A percentile compares a stretch with the other conserved stretches of the same genome.
These are phyloP conservation scores for Salinomyces thailandicus DNA, from an alignment of 2,329 filamentous ascomycete species.

Conservation along the genomic window DNA sequence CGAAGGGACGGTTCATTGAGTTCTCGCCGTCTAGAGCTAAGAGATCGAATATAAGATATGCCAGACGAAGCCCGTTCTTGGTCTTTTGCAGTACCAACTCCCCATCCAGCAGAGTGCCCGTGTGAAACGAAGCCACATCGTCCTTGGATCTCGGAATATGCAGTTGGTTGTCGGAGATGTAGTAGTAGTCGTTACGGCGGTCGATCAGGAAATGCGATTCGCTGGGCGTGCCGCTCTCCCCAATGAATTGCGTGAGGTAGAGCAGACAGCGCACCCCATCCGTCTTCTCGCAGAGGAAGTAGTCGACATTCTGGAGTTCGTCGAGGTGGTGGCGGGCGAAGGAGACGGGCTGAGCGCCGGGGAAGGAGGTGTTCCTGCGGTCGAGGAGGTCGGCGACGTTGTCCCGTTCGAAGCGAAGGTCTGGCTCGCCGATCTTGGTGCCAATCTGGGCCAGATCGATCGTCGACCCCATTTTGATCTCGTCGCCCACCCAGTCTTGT, in stretches of 20 bases:
- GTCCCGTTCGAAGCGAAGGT: constrained; percentile 19
- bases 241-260: constrained; percentile 60
- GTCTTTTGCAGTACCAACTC: constrained; percentile 75
- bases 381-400: constrained; percentile 49
- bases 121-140: constrained; percentile 56
- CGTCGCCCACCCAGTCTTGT: background rate
- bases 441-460: constrained; percentile 19
- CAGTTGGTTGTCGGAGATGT: constrained; percentile 55
- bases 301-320: constrained; percentile 75
- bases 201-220: constrained; percentile 91
- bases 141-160: constrained; percentile 57
- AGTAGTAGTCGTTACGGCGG: constrained; percentile 96
- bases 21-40: constrained; percentile 67
- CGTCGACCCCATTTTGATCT: constrained; percentile 14
- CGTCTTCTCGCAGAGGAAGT: constrained; percentile 97
- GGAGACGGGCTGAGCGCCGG: constrained; percentile 87
- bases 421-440: constrained; percentile 13
- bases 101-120: constrained; percentile 75
- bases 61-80: constrained; percentile 56
- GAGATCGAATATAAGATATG: constrained; percentile 90
- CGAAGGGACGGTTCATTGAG: constrained; percentile 67
- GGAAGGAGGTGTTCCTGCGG: constrained; percentile 59
- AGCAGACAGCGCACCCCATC: constrained; percentile 94
- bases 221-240: constrained; percentile 15
- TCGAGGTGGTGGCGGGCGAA: constrained; percentile 72